phyloP scores from a whole-genome alignment of 129 eudicot genomes.

The Calendula officinalis region DNA sequence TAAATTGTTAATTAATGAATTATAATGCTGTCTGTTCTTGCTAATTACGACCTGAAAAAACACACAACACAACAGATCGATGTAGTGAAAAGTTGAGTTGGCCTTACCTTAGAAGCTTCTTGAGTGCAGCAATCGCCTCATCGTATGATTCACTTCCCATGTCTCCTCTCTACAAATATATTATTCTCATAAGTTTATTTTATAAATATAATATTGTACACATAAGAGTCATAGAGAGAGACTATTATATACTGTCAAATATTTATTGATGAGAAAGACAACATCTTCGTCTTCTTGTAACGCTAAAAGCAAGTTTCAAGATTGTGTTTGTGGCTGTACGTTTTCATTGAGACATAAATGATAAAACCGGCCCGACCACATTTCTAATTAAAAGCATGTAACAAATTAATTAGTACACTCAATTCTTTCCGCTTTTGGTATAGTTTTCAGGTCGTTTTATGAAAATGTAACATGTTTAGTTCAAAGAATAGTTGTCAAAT shows the following conservation, averaged over 20 bases:
- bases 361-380: neutral
- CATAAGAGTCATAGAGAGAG: neutral
- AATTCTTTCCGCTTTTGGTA: neutral
- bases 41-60: neutral
- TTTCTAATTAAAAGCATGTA: neutral
- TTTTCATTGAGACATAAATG: neutral
- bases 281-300: neutral
- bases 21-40: neutral
- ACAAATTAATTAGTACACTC: neutral
- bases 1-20: neutral
- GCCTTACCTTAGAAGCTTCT: conserved; percentile 75
- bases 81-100: neutral
- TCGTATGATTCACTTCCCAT: conserved; percentile 76
- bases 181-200: conserved; percentile 5
- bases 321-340: neutral
- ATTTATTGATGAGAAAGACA: too few relatives aligned
- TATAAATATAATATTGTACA: neutral
- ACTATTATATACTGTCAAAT: too few relatives aligned
- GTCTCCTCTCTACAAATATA: conserved; percentile 64
- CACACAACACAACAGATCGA: neutral
- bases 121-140: conserved; percentile 80
- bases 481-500: neutral
- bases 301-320: conserved; percentile 7
- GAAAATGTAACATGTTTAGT: neutral
- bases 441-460: neutral